Conservation (phyloP, 2,329 filamentous ascomycete species). For the Colletotrichum ledebouriae region DNA sequence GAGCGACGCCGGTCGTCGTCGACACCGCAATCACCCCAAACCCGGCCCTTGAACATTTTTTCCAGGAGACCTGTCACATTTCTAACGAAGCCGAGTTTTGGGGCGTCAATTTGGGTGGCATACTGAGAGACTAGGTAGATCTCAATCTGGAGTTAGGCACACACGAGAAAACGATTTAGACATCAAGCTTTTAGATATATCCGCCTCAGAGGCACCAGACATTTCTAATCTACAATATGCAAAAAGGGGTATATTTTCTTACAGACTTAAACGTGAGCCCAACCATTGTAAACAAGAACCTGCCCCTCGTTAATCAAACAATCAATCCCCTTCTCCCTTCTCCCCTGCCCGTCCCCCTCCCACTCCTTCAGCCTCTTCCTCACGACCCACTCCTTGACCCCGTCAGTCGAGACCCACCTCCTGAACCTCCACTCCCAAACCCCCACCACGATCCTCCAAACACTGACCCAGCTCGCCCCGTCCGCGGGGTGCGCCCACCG, state of each 20-base stretch:
- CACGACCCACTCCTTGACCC: conserved; percentile 50
- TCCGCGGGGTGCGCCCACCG: conserved; percentile 57
- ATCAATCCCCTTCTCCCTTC: conserved; percentile 60
- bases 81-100: background rate
- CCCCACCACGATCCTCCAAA: conserved; percentile 63
- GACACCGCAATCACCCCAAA: no score
- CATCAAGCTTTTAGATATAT: no score
- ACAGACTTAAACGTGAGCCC: conserved; percentile 64
- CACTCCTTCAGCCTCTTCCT: conserved; percentile 55
- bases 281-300: conserved; percentile 68
- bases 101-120: conserved; percentile 19
- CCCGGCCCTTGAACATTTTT: background rate
- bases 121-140: background rate
- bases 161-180: no score
- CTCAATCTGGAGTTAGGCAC: no score
- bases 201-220: no score
- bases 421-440: conserved; percentile 70
- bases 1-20: background rate
- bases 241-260: conserved; percentile 23
- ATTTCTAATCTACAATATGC: background rate
- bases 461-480: conserved; percentile 60
- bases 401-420: conserved; percentile 55
- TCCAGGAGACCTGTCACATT: background rate
- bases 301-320: conserved; percentile 74
- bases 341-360: conserved; percentile 52